Evolutionary conservation across 345 rosid genomes (phyloP).

Genomic region (Geranium brycei): DNA sequence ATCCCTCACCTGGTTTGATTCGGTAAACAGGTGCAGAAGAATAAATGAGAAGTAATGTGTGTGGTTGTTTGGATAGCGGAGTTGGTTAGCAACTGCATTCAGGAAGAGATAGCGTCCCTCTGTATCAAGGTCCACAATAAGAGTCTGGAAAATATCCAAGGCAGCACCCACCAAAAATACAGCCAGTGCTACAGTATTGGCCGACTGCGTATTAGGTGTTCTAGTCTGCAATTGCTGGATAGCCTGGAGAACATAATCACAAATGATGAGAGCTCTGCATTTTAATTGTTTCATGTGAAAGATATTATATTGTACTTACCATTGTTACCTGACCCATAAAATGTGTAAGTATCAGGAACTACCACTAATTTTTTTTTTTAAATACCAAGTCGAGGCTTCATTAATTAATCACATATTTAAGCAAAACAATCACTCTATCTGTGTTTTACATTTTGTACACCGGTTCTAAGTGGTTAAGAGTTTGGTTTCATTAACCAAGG

Average conservation of each 20-base stretch:
- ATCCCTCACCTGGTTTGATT: conserved; percentile 62
- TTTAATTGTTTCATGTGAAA: neutral
- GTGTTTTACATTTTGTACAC: no score
- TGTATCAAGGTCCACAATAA: conserved; percentile 72
- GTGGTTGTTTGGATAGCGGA: conserved; percentile 95
- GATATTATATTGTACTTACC: neutral
- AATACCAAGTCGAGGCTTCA: neutral
- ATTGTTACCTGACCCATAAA: no score
- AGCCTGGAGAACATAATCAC: conserved; percentile 29
- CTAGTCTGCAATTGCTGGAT: conserved; percentile 69
- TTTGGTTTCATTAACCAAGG: no score
- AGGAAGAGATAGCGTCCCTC: conserved; percentile 97
- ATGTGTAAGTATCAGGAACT: no score
- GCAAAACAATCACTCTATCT: neutral
- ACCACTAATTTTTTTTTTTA: no score
- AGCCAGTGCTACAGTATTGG: conserved; percentile 30
- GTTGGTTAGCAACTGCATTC: conserved; percentile 89
- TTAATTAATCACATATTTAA: neutral
- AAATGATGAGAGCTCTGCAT: neutral
- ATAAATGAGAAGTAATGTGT: conserved; percentile 95
- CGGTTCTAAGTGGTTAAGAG: no score
- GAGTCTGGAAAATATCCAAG: conserved; percentile 69
- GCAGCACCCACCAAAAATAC: conserved; percentile 57
- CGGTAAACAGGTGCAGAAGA: conserved; percentile 66
- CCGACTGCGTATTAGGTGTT: conserved; percentile 56